phyloP scores from a whole-genome alignment of 257 asterid species.

The Cinchona pubescens region DNA sequence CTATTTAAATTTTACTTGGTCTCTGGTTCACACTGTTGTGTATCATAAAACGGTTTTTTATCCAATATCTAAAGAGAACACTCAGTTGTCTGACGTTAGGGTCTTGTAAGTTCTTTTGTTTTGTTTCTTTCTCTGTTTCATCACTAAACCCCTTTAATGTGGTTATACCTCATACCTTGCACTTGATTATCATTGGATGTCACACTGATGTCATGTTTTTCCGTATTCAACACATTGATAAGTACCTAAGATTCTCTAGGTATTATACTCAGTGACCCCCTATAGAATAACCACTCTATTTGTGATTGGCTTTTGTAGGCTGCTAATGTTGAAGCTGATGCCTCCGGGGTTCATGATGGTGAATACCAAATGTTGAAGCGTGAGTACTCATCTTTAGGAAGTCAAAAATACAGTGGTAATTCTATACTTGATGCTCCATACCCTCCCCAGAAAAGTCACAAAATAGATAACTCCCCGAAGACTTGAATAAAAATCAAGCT shows the following conservation, averaged over 20 bases:
- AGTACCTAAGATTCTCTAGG: background rate
- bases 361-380: conserved; percentile 71
- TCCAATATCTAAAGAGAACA: background rate
- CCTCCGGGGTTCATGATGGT: conserved; percentile 65
- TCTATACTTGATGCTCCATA: background rate
- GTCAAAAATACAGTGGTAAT: conserved; percentile 67
- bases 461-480: background rate
- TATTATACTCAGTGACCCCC: background rate
- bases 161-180: background rate
- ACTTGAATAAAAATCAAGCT: background rate
- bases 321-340: conserved; percentile 66
- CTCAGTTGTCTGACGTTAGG: background rate
- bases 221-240: background rate
- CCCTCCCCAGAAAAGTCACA: background rate
- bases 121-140: background rate
- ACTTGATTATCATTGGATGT: background rate
- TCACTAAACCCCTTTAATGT: background rate
- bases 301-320: conserved; percentile 48
- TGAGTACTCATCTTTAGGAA: conserved; percentile 51
- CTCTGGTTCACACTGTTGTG: background rate
- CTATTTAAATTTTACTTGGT: background rate
- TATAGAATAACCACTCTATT: background rate
- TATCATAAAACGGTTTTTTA: background rate
- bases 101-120: background rate
- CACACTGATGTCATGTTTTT: background rate